A percentile compares a stretch with the other conserved stretches of the same genome.
phyloP scores from a whole-genome alignment of 345 rosid species.

The Erucastrum elatum region DNA sequence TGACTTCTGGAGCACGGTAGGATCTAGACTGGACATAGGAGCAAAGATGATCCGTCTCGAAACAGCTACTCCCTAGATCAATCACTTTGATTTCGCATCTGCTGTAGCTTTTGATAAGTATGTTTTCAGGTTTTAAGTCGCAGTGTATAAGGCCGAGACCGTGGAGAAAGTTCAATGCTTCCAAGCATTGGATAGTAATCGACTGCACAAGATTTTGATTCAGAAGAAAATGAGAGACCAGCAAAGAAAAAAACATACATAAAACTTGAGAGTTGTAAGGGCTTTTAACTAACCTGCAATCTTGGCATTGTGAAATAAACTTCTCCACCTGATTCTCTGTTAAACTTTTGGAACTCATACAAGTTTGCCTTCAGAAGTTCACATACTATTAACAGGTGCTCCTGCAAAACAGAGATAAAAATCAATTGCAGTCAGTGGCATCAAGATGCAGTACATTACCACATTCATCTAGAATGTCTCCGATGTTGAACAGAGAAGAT shows the following conservation, averaged over 20 bases:
- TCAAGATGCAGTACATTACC: not conserved
- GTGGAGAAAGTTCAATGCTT: constrained; percentile 88
- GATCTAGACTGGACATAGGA: constrained; percentile 98
- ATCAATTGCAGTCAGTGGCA: constrained; percentile 3
- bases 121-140: constrained; percentile 92
- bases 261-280: constrained; percentile 24
- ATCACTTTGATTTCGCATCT: constrained; percentile 98
- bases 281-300: constrained; percentile 67
- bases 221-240: constrained; percentile 32
- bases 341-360: constrained; percentile 95
- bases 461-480: no score
- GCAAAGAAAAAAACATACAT: constrained; percentile 15
- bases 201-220: constrained; percentile 60
- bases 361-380: constrained; percentile 97
- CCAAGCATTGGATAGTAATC: constrained; percentile 89
- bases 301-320: constrained; percentile 99
- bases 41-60: constrained; percentile 94
- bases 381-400: constrained; percentile 91
- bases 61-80: constrained; percentile 99
- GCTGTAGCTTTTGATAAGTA: constrained; percentile 92
- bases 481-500: no score
- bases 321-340: constrained; percentile 97
- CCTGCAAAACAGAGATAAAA: constrained; percentile 49
- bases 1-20: constrained; percentile 98
- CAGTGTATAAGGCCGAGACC: constrained; percentile 96